These are phyloP conservation scores for Gossypium anomalum DNA, from an alignment of 345 rosid species.

Conservation along the genomic window DNA sequence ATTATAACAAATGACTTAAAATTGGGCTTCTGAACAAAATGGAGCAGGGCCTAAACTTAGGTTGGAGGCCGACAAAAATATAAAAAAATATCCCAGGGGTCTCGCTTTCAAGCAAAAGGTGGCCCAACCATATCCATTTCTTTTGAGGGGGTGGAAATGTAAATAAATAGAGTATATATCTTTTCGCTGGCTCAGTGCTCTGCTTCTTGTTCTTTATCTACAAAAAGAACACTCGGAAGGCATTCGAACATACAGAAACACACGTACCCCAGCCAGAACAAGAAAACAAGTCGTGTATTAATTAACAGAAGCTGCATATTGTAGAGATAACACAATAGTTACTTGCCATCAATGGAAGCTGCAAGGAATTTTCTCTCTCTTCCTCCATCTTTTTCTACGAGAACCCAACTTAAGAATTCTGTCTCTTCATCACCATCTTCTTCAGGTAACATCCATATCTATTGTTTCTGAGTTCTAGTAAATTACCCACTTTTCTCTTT, in stretches of 20 bases:
- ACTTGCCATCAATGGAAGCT: slow-evolving; percentile 50
- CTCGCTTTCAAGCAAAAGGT: background rate
- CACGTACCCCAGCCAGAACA: background rate
- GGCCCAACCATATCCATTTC: slow-evolving; percentile 15
- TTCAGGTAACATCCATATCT: slow-evolving; percentile 40
- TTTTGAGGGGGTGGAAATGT: slow-evolving; percentile 20
- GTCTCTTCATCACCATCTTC: slow-evolving; percentile 37
- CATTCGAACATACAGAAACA: background rate
- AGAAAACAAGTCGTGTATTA: slow-evolving; percentile 14
- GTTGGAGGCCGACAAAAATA: background rate
- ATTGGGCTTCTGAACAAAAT: background rate
- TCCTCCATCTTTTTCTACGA: slow-evolving; percentile 51
- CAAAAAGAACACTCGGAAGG: background rate
- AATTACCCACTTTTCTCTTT: background rate
- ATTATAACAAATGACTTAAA: too few species aligned
- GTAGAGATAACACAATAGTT: background rate
- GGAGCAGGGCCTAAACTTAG: background rate
- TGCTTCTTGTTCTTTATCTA: background rate
- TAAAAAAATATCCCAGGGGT: background rate
- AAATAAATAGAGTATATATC: background rate
- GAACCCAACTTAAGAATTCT: slow-evolving; percentile 42
- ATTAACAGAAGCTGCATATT: background rate
- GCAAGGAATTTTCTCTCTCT: slow-evolving; percentile 58
- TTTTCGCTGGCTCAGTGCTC: background rate
- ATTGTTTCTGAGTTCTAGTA: background rate